Evolutionary conservation across 2,329 filamentous ascomycete species (phyloP).

Genomic region (Sclerotinia minor): DNA sequence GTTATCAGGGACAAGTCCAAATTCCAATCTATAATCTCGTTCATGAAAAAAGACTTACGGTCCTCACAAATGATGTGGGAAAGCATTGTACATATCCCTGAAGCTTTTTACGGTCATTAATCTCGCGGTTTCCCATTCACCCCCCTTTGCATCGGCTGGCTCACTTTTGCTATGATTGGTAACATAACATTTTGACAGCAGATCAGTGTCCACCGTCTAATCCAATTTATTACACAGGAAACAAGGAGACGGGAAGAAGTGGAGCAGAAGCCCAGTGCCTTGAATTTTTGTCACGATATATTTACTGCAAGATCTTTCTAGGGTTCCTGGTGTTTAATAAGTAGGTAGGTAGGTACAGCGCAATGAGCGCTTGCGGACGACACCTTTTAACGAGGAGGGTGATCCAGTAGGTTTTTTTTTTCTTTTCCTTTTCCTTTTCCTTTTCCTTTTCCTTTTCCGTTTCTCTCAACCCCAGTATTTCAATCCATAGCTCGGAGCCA

Average conservation of each 20-base stretch:
- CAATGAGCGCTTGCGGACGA: conserved; percentile 10
- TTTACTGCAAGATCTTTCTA: not conserved
- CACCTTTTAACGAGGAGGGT: conserved; percentile 5
- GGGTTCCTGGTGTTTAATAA: not conserved
- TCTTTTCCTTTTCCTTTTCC: no score
- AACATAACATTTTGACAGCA: conserved; percentile 8
- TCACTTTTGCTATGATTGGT: not conserved
- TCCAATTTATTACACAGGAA: not conserved
- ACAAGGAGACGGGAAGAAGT: not conserved
- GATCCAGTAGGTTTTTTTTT: conserved; percentile 16
- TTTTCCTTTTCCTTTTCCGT: not conserved
- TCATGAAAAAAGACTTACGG: not conserved
- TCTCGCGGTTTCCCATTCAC: not conserved
- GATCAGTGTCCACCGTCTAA: conserved; percentile 2
- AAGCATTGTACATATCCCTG: not conserved
- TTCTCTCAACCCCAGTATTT: conserved; percentile 19
- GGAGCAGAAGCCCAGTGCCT: not conserved
- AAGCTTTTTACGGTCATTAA: not conserved
- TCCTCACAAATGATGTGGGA: conserved; percentile 17
- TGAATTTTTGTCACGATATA: not conserved
- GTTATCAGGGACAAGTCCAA: not conserved
- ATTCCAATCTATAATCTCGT: not conserved
- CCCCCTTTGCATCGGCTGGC: conserved; percentile 17
- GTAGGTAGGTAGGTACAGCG: not conserved
- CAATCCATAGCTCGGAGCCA: not conserved